Percentiles rank a stretch among this genome's conserved stretches.
These are phyloP conservation scores for Cylindrotheca closterium DNA, from an alignment of 108 stramenopile species.

Conservation along the genomic window DNA sequence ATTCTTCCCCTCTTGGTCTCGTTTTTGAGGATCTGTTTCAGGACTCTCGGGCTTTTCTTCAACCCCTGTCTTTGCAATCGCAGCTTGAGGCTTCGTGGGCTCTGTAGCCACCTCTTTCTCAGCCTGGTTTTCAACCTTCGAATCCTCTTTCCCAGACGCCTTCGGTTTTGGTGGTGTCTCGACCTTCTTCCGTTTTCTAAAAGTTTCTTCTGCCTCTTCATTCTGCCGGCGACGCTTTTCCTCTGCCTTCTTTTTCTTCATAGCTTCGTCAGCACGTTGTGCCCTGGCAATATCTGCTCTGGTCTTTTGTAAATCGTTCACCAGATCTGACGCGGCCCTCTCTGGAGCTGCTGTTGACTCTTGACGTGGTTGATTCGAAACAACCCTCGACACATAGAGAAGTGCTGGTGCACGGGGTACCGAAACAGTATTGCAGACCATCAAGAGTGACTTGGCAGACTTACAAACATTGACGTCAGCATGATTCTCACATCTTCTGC, in stretches of 20 bases:
- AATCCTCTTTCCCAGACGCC: background rate
- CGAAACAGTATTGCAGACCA: slow-evolving; percentile 24
- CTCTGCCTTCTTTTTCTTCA: slow-evolving; percentile 11
- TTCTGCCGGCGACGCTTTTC: slow-evolving; percentile 22
- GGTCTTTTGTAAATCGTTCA: slow-evolving; percentile 15
- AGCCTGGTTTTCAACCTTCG: background rate
- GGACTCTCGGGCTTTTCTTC: background rate
- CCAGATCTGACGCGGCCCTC: slow-evolving; percentile 4
- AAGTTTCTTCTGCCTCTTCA: background rate
- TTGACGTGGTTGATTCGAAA: background rate
- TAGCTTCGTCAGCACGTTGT: slow-evolving; percentile 16
- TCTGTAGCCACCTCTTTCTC: background rate
- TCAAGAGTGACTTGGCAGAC: slow-evolving; percentile 19
- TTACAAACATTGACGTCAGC: slow-evolving; percentile 16
- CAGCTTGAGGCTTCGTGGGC: background rate
- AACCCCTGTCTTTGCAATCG: too few relatives aligned
- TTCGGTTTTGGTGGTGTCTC: background rate
- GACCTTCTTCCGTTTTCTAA: background rate
- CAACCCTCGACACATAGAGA: slow-evolving; percentile 4
- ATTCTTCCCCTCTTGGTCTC: background rate
- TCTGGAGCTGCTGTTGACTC: background rate
- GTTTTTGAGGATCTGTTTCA: background rate
- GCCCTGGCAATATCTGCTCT: slow-evolving; percentile 4
- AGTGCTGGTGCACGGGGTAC: slow-evolving; percentile 46
- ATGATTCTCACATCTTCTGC: slow-evolving; percentile 1